phyloP scores from a whole-genome alignment of 2,329 filamentous ascomycete species.

The Aspergillus niger region DNA sequence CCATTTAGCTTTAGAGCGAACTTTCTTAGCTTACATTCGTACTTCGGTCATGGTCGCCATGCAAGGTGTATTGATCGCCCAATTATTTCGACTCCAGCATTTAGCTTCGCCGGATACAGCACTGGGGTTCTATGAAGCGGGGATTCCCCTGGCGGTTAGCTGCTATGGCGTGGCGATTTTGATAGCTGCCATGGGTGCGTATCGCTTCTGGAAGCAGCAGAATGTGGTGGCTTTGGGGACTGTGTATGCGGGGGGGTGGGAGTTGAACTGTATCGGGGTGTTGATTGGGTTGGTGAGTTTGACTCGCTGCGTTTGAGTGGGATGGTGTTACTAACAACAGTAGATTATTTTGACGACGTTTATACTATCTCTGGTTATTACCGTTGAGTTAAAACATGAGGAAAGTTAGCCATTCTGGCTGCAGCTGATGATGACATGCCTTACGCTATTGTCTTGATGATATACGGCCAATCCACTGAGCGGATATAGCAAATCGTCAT shows the following conservation, averaged over 20 bases:
- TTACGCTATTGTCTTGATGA: background rate
- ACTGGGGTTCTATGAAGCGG: slow-evolving; percentile 63
- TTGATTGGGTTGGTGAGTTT: slow-evolving; percentile 53
- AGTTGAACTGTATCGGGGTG: slow-evolving; percentile 53
- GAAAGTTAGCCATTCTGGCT: background rate
- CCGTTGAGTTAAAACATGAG: background rate
- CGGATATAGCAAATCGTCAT: no score
- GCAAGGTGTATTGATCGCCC: slow-evolving; percentile 65
- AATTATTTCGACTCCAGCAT: slow-evolving; percentile 64
- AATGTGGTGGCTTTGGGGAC: slow-evolving; percentile 60
- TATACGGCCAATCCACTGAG: no score
- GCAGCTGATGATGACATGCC: background rate
- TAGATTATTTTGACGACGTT: slow-evolving; percentile 21
- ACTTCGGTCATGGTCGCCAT: slow-evolving; percentile 71
- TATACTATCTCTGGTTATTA: slow-evolving; percentile 5
- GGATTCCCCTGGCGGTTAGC: slow-evolving; percentile 58
- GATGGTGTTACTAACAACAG: background rate
- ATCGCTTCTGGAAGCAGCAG: slow-evolving; percentile 64
- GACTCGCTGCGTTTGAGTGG: background rate
- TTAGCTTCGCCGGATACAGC: slow-evolving; percentile 23
- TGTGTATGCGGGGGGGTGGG: slow-evolving; percentile 61
- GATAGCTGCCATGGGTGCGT: slow-evolving; percentile 56
- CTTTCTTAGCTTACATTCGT: slow-evolving; percentile 71
- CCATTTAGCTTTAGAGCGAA: slow-evolving; percentile 67
- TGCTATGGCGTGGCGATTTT: slow-evolving; percentile 55